Percentiles rank a stretch among this genome's conserved stretches.
Evolutionary conservation across 257 asterid species (phyloP).

Genomic region (Gentiana straminea): DNA sequence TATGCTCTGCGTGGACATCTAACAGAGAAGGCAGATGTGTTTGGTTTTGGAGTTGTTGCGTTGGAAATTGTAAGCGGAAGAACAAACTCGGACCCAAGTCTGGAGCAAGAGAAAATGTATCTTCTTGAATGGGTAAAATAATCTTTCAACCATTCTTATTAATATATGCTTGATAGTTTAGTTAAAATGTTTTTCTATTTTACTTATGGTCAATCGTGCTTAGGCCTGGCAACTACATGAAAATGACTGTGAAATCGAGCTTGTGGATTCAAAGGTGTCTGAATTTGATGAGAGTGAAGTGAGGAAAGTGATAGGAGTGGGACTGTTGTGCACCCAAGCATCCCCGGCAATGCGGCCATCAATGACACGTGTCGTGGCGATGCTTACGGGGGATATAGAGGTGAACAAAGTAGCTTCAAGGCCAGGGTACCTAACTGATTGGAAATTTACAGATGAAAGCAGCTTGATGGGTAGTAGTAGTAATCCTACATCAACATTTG

Average conservation of each 20-base stretch:
- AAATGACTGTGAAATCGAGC: constrained; percentile 4
- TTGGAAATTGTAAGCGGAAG: constrained; percentile 19
- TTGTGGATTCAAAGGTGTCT: constrained; percentile 1
- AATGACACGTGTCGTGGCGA: constrained; percentile 18
- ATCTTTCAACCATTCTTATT: background rate
- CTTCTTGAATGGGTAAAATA: constrained; percentile 21
- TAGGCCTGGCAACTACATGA: constrained; percentile 21
- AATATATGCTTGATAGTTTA: background rate
- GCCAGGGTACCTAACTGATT: constrained; percentile 17
- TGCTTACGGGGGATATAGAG: constrained; percentile 16
- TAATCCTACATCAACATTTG: background rate
- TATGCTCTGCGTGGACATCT: constrained; percentile 19
- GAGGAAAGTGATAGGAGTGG: constrained; percentile 11
- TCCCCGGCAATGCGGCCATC: constrained; percentile 18
- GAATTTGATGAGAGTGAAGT: constrained; percentile 15
- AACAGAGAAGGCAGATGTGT: constrained; percentile 20
- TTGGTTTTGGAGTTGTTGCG: constrained; percentile 19
- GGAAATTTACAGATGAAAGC: constrained; percentile 10
- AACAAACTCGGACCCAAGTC: constrained; percentile 12
- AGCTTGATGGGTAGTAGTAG: constrained; percentile 8
- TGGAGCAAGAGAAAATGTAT: constrained; percentile 14
- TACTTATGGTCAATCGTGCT: background rate
- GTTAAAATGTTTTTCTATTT: background rate
- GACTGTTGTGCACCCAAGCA: constrained; percentile 17
- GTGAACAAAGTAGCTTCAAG: constrained; percentile 6